Base-by-base conservation (phyloP, 352 stramenopile species). In the Blastocystis sp. region DNA sequence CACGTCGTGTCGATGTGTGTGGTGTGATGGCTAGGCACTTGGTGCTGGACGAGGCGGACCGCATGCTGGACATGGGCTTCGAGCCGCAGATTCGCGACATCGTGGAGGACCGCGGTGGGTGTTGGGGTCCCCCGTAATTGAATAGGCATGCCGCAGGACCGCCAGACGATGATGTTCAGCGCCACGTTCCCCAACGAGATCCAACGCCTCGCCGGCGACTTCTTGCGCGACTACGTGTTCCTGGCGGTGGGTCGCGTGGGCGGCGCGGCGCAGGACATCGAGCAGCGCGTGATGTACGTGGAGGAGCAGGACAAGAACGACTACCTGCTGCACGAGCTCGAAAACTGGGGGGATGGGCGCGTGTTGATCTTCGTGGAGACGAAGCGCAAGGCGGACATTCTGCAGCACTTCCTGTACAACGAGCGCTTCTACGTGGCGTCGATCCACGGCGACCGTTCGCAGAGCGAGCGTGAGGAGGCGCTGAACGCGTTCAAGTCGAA, bases 61-160 rank as follows among this genome's bases (percentile, higher is more conserved):
- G 97, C 90, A 99, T 99, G 97, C 93, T 99, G 35, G 97, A 99
- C 90, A 99, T 99, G 97, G 98, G 97, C 91, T 99, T 99, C 91
- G 97, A 99, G 92, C 96, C 96, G 29, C 95, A 99, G 92, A 99
- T 99, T 91, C 95, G 96, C 90, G 94, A 95, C 59, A 99, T 99
- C 91, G 97, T 99, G 21, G 95, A 99, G 93, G 94, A 98, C 91
- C 95, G 98, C 90, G 96, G 93, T 82, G 24, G 33, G 2, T 70
- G 33, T 39, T 3, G 16, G 16, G 9, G 16, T 16, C 9, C 2
- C 39, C 1, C 19, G 3, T 82, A 9, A 51, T 24, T n/a, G 2
- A 41, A 9, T 55, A 71, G 79, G 67, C 51, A 90, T 92, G 65
- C 91, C 91, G 33, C 67, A 92, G 91, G 96, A 98, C 63, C 94